Evolutionary conservation across 768 basidiomycete species (phyloP), one percentile per base, ranked within the genome.

Genomic region (Inosperma sp.): DNA sequence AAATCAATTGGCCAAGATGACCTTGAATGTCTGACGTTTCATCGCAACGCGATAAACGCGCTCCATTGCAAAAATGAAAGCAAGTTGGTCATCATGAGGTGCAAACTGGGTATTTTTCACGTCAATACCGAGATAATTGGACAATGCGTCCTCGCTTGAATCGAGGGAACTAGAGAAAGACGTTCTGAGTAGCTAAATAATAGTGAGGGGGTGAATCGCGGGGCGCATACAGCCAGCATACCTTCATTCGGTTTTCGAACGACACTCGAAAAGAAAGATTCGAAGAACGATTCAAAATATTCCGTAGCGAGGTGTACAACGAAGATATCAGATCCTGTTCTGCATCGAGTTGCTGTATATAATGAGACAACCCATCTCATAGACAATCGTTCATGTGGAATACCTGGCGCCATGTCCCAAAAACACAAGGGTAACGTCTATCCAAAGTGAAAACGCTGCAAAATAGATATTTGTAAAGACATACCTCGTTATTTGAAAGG

Each of bases 351-450:
- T 79, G 80, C 84, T 88, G 41, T 29, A 44, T n/a, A 31, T 47
- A 51, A 27, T 22, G 23, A 39, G 17, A 29, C 47, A 33, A n/a
- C n/a, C n/a, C 19, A 27, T 16, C 12, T 23, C 14, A 25, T n/a
- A 26, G 4, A 37, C 6, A 23, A 23, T 19, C 16, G 21, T 34
- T 31, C n/a, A 19, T 23, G 21, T 35, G 40, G 14, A 34, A 48
- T 69, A 84, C 87, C 71, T 75, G 74, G 61, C 74, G 72, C 81
- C 82, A 82, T 22, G 72, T 65, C 2, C 88, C 88, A 62, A 90
- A 91, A 49, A 89, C 78, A 31, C 88, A 71, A 17, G 88, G 88
- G 67, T 89, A 88, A 3, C 82, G 81, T 59, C 88, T 90, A 34
- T 14, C 27, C 49, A 26, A 30, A 36, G 57, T 26, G 34, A 56